phyloP scores from a whole-genome alignment of 768 basidiomycete genomes.

The Pisolithus tinctorius region DNA sequence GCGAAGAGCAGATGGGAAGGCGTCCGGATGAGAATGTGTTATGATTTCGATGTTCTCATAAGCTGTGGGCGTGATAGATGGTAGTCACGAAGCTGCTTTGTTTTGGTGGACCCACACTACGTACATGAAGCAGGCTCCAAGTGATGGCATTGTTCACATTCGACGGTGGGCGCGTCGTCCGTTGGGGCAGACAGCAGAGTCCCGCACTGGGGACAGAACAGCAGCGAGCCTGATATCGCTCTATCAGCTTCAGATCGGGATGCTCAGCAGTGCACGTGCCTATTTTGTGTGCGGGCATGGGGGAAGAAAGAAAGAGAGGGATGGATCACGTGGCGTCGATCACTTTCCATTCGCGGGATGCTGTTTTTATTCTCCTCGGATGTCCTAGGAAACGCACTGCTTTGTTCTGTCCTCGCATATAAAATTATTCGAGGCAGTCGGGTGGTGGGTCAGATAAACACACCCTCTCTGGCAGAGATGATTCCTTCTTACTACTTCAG shows the following conservation, averaged over 20 bases:
- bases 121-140: slow-evolving; percentile 84
- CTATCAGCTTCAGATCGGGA: neutral
- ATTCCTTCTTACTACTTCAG: slow-evolving; percentile 18
- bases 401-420: no score
- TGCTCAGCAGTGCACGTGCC: slow-evolving; percentile 25
- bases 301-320: neutral
- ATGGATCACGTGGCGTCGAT: neutral
- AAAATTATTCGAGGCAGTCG: neutral
- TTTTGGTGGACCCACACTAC: slow-evolving; percentile 24
- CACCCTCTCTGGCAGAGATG: neutral
- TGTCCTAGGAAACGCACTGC: no score
- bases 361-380: slow-evolving; percentile 1
- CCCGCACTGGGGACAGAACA: slow-evolving; percentile 93
- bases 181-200: slow-evolving; percentile 80
- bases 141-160: slow-evolving; percentile 84
- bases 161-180: slow-evolving; percentile 65
- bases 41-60: slow-evolving; percentile 89
- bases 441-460: neutral
- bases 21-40: slow-evolving; percentile 88
- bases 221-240: slow-evolving; percentile 60
- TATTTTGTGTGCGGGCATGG: slow-evolving; percentile 39
- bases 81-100: neutral
- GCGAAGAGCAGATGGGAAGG: slow-evolving; percentile 84
- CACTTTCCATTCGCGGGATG: neutral
- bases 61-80: slow-evolving; percentile 37